Conservation (phyloP, 345 rosid species). For the Ailanthus altissimus region DNA sequence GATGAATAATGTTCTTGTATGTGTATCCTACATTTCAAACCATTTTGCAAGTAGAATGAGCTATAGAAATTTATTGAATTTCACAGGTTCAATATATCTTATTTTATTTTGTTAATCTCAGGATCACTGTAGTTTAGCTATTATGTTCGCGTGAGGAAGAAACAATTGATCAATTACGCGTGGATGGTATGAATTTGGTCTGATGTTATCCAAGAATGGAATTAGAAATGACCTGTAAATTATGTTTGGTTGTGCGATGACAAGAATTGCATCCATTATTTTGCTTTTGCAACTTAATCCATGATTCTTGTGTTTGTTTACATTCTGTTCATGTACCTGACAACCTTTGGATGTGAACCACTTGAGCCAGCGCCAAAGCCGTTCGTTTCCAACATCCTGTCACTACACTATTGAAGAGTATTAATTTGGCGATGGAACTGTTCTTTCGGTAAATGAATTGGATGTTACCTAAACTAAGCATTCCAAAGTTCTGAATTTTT, state of each 20-base stretch:
- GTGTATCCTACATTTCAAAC: not conserved
- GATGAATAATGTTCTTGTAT: not conserved
- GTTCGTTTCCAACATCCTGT: no score
- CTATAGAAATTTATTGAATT: constrained; percentile 2
- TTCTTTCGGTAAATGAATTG: no score
- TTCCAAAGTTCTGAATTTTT: no score
- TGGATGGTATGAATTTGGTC: not conserved
- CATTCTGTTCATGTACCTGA: no score
- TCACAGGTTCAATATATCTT: not conserved
- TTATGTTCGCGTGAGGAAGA: not conserved
- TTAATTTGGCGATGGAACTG: no score
- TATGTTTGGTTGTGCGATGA: not conserved
- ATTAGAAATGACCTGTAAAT: not conserved
- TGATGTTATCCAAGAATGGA: not conserved
- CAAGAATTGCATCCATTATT: not conserved
- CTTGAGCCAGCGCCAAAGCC: no score
- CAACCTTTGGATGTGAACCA: no score
- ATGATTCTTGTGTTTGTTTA: no score
- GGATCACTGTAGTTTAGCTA: no score
- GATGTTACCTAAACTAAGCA: no score
- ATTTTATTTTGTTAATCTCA: no score
- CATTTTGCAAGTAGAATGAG: not conserved
- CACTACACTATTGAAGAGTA: no score
- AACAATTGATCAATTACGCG: not conserved
- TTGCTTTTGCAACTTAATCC: not conserved